phyloP scores from a whole-genome alignment of 345 rosid species.

The Nasturtium officinale region DNA sequence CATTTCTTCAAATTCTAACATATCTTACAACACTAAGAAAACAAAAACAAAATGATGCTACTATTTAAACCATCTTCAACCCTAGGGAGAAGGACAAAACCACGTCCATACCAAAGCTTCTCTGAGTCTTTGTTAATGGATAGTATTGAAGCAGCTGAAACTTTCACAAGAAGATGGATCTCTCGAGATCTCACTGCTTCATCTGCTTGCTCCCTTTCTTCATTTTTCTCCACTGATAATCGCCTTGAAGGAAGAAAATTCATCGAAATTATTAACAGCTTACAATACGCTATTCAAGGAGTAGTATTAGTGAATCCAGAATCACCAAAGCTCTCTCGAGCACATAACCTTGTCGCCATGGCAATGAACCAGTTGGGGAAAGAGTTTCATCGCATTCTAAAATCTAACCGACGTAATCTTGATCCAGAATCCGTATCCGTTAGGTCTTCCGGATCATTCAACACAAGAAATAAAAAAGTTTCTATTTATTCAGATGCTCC shows the following conservation, averaged over 20 bases:
- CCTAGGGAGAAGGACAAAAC: conserved; percentile 34
- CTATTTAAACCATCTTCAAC: conserved; percentile 37
- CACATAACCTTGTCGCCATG: conserved; percentile 56
- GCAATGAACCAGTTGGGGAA: conserved; percentile 72
- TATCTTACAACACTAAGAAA: background rate
- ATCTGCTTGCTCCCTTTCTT: conserved; percentile 28
- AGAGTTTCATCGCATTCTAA: conserved; percentile 70
- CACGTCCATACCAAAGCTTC: conserved; percentile 50
- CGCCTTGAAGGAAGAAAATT: conserved; percentile 60
- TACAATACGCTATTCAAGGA: conserved; percentile 69
- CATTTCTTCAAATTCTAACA: conserved; percentile 18
- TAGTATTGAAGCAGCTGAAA: conserved; percentile 52
- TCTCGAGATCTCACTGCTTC: conserved; percentile 12
- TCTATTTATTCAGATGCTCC: conserved; percentile 21
- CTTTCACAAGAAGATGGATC: conserved; percentile 50
- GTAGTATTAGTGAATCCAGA: conserved; percentile 41
- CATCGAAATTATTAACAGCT: conserved; percentile 47
- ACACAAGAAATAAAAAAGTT: conserved; percentile 3
- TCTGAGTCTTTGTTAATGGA: conserved; percentile 60
- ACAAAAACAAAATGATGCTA: conserved; percentile 33
- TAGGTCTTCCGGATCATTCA: conserved; percentile 37
- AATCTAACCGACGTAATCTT: conserved; percentile 50
- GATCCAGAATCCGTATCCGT: conserved; percentile 61
- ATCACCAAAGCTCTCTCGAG: conserved; percentile 55
- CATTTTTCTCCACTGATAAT: conserved; percentile 51